phyloP scores from a whole-genome alignment of 495 filamentous ascomycete species.

The Penicillium simplicissimum region DNA sequence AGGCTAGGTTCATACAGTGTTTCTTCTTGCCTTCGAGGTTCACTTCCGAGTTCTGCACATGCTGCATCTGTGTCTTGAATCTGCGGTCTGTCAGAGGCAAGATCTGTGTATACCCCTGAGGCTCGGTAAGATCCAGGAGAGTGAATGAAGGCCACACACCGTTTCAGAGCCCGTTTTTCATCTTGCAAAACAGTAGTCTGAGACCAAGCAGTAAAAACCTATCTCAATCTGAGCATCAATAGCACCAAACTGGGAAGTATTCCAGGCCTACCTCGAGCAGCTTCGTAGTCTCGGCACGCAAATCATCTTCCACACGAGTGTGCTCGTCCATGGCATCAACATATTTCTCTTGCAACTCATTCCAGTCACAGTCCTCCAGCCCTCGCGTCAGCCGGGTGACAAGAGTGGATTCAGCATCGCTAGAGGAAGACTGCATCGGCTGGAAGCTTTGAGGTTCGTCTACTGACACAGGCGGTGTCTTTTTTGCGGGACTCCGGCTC shows the following conservation, averaged over 20 bases:
- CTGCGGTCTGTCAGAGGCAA: constrained; percentile 36
- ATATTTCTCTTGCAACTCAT: constrained; percentile 65
- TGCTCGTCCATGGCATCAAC: constrained; percentile 59
- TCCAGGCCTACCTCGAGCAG: constrained; percentile 55
- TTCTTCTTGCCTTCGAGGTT: constrained; percentile 68
- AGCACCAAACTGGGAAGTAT: background rate
- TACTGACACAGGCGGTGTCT: background rate
- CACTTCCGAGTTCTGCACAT: constrained; percentile 69
- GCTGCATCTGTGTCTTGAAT: constrained; percentile 72
- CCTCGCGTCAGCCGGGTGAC: constrained; percentile 23
- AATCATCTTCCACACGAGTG: constrained; percentile 57
- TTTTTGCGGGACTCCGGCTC: constrained; percentile 3
- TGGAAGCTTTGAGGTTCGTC: background rate
- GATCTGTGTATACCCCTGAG: background rate
- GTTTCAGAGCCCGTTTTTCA: constrained; percentile 67
- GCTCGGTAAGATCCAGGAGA: background rate
- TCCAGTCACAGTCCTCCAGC: constrained; percentile 60
- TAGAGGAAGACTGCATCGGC: constrained; percentile 2
- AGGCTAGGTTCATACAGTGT: constrained; percentile 58
- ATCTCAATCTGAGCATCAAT: constrained; percentile 2
- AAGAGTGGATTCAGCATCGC: constrained; percentile 16
- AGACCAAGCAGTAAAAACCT: constrained; percentile 75
- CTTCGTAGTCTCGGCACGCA: constrained; percentile 63
- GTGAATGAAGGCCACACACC: constrained; percentile 37
- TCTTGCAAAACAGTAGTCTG: constrained; percentile 65